Conservation (phyloP, 2,329 filamentous ascomycete genomes). For the Beauveria australis region DNA sequence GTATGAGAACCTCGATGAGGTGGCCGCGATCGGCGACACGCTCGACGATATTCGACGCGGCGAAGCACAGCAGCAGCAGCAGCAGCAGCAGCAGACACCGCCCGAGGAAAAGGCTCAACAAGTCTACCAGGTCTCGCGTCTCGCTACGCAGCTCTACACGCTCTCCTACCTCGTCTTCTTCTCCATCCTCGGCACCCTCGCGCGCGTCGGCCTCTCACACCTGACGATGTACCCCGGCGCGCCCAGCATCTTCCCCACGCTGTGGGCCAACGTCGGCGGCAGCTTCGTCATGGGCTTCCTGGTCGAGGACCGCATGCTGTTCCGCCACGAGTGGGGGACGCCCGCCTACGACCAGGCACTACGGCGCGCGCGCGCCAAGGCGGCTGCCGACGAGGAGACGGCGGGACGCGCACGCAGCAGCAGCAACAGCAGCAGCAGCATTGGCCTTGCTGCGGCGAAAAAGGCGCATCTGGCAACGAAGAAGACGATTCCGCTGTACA, state of each 20-base stretch:
- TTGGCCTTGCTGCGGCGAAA: constrained; percentile 36
- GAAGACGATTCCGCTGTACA: constrained; percentile 81
- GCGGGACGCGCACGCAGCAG: neutral
- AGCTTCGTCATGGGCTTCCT: constrained; percentile 81
- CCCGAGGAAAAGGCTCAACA: neutral
- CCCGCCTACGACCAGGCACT: constrained; percentile 30
- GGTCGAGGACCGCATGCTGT: constrained; percentile 67
- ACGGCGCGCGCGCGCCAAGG: constrained; percentile 16
- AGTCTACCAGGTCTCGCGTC: constrained; percentile 32
- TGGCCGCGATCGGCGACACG: constrained; percentile 17
- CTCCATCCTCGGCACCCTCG: constrained; percentile 74
- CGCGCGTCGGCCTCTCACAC: constrained; percentile 70
- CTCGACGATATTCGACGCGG: constrained; percentile 11
- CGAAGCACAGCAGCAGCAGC: neutral
- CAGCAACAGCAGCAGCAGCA: no score
- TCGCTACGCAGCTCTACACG: constrained; percentile 57
- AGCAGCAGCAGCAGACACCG: neutral
- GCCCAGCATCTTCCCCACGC: constrained; percentile 62
- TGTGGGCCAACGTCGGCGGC: constrained; percentile 86
- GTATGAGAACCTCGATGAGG: constrained; percentile 35
- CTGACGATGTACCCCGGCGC: constrained; percentile 73
- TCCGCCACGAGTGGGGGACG: constrained; percentile 58
- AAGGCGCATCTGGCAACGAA: constrained; percentile 58
- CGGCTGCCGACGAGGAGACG: constrained; percentile 4
- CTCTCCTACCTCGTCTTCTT: constrained; percentile 80